phyloP scores from a whole-genome alignment of 2,329 filamentous ascomycete species.

The Coniochaeta sp. region DNA sequence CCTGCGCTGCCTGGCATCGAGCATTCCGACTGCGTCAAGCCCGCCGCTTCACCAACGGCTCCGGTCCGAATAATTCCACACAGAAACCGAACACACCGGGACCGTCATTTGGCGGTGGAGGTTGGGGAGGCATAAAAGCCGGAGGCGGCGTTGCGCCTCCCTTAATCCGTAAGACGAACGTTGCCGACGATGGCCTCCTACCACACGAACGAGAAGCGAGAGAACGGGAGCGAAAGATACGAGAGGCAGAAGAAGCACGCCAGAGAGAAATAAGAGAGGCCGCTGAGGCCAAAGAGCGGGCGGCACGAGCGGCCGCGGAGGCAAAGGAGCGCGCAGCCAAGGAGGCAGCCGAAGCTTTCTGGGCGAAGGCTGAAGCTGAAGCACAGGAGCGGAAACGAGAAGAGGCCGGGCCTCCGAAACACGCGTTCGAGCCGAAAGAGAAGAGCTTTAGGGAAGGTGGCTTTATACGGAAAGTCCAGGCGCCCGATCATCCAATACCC shows the following conservation, averaged over 20 bases:
- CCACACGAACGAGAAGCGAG: constrained; percentile 5
- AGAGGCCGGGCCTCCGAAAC: neutral
- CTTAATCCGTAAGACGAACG: neutral
- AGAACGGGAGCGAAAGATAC: constrained; percentile 2
- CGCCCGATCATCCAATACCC: neutral
- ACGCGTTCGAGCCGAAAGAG: neutral
- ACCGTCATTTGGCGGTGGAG: neutral
- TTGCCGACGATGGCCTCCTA: constrained; percentile 5
- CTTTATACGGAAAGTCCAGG: neutral
- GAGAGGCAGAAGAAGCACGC: neutral
- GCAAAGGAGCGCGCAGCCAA: neutral
- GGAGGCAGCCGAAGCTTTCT: neutral
- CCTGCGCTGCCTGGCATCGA: constrained; percentile 14
- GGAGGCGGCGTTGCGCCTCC: neutral
- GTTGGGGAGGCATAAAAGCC: neutral
- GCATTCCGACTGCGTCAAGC: neutral
- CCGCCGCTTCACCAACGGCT: neutral
- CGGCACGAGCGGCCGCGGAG: neutral
- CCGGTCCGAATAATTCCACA: neutral
- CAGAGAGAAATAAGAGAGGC: constrained; percentile 1
- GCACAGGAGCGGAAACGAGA: neutral
- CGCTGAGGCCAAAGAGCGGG: neutral
- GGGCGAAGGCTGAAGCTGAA: neutral
- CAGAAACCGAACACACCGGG: neutral
- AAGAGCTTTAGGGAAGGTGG: neutral